Conservation (phyloP, 352 stramenopile species). For the Globisporangium ultimum region DNA sequence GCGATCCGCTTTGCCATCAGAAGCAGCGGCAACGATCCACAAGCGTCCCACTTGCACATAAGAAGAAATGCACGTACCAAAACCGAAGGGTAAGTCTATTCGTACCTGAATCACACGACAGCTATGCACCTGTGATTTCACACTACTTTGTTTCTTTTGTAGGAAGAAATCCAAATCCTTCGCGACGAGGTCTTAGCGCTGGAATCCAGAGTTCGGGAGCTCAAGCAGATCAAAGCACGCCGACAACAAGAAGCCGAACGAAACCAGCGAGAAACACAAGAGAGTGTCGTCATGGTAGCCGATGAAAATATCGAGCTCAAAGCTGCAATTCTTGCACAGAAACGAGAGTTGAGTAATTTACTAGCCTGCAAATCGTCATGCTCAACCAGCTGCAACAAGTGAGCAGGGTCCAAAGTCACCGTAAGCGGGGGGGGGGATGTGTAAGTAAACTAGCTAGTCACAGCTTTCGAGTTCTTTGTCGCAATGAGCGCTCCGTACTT, state of each 20-base stretch:
- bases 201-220: constrained; percentile 12
- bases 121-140: background rate
- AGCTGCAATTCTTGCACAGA: constrained; percentile 12
- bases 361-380: constrained; percentile 1
- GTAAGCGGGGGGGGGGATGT: background rate
- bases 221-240: constrained; percentile 7
- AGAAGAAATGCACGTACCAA: constrained; percentile 16
- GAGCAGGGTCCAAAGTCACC: background rate
- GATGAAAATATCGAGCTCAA: constrained; percentile 14
- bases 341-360: constrained; percentile 12
- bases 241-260: background rate
- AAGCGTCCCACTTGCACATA: background rate
- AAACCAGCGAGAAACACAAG: background rate
- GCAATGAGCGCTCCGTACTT: constrained; percentile 4
- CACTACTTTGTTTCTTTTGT: background rate
- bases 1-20: background rate
- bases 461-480: constrained; percentile 1
- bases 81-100: constrained; percentile 7
- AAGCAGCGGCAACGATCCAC: background rate
- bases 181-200: constrained; percentile 12
- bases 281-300: background rate
- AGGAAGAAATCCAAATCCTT: constrained; percentile 12
- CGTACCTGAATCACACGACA: background rate
- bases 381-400: background rate
- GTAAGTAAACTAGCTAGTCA: background rate